These are phyloP conservation scores for Sporothrix humicola DNA, from an alignment of 2,329 filamentous ascomycete species.

Conservation along the genomic window DNA sequence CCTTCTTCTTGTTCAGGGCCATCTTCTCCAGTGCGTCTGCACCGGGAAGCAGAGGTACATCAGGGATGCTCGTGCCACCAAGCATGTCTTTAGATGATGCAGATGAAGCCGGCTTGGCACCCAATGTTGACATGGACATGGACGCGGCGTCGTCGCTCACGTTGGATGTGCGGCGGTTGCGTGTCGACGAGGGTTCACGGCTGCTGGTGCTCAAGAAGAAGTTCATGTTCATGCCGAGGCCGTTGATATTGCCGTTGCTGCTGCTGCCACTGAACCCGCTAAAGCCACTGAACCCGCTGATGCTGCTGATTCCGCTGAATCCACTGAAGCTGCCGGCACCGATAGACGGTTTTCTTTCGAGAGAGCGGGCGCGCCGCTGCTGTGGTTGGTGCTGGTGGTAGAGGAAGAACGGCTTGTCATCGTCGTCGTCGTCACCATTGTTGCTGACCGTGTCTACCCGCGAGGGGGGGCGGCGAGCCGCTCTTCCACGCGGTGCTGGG, in stretches of 20 bases:
- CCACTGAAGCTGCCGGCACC: conserved; percentile 23
- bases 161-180: conserved; percentile 21
- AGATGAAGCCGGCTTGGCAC: neutral
- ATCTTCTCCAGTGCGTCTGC: conserved; percentile 26
- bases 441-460: neutral
- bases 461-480: conserved; percentile 7
- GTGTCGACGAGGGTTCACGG: conserved; percentile 34
- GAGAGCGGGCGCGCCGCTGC: conserved; percentile 27
- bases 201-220: conserved; percentile 34
- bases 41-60: conserved; percentile 19
- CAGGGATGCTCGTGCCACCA: conserved; percentile 4
- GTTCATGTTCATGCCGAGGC: conserved; percentile 24
- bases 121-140: neutral
- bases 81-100: neutral
- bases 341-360: conserved; percentile 30
- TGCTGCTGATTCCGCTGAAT: conserved; percentile 20
- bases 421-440: neutral
- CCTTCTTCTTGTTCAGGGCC: conserved; percentile 8
- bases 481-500: conserved; percentile 23
- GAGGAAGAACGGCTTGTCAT: neutral
- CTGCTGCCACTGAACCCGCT: neutral
- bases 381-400: neutral
- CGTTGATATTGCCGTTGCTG: conserved; percentile 3
- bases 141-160: conserved; percentile 24
- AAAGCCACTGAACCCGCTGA: neutral